A percentile compares a stretch with the other conserved stretches of the same genome.
Conservation (phyloP, 768 basidiomycete species). For the Termitomyces sp. region DNA sequence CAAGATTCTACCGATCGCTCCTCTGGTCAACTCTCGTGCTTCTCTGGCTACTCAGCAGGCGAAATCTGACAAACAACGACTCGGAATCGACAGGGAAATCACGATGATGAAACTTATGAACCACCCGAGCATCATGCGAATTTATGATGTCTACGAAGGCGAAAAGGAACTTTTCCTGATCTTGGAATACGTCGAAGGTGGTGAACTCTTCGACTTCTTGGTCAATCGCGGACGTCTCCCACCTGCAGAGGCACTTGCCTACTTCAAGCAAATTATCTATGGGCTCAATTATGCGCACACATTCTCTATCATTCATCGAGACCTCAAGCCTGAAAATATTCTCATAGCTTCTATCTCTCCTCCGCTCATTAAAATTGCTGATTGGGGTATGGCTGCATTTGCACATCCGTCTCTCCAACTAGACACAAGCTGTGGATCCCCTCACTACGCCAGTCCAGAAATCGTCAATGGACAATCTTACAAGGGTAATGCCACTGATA, state of each 20-base stretch:
- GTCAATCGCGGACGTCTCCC: conserved; percentile 83
- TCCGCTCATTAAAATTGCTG: conserved; percentile 90
- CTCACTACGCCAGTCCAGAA: conserved; percentile 96
- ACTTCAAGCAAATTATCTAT: conserved; percentile 94
- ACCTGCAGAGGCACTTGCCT: conserved; percentile 77
- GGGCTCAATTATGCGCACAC: conserved; percentile 96
- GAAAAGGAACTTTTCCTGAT: conserved; percentile 88
- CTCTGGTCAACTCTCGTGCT: conserved; percentile 66
- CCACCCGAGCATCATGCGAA: conserved; percentile 92
- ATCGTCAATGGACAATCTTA: conserved; percentile 91
- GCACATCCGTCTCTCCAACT: conserved; percentile 80
- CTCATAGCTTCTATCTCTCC: conserved; percentile 79
- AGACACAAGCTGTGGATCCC: conserved; percentile 93
- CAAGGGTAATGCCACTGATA: conserved; percentile 85
- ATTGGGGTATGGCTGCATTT: conserved; percentile 98
- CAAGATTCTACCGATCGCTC: conserved; percentile 88
- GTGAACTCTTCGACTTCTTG: conserved; percentile 95
- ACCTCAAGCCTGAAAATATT: conserved; percentile 97
- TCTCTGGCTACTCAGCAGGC: conserved; percentile 61
- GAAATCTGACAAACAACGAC: conserved; percentile 74
- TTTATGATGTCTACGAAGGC: conserved; percentile 95
- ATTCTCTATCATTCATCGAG: conserved; percentile 96
- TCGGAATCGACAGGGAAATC: conserved; percentile 91
- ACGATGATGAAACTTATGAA: conserved; percentile 99
- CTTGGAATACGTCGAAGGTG: conserved; percentile 92